phyloP scores from a whole-genome alignment of 495 filamentous ascomycete genomes.

The Polyplosphaeria fusca region DNA sequence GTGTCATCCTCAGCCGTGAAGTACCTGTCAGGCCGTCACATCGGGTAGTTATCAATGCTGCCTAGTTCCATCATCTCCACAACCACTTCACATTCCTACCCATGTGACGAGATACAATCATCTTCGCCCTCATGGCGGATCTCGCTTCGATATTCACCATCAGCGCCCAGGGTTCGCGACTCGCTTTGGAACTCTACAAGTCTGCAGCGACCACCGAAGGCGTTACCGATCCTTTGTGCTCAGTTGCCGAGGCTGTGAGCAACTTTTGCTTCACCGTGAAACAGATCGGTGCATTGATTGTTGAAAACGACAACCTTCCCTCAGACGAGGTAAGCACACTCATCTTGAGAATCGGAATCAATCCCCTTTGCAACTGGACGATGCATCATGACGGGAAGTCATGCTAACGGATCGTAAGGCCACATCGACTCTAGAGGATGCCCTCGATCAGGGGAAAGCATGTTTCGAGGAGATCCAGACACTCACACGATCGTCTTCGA shows the following conservation, averaged over 20 bases:
- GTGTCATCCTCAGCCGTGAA: neutral
- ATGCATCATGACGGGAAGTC: neutral
- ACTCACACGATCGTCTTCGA: neutral
- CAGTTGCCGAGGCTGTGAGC: slow-evolving; percentile 23
- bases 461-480: slow-evolving; percentile 16
- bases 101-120: too few relatives aligned
- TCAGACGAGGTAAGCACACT: slow-evolving; percentile 17
- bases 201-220: slow-evolving; percentile 1
- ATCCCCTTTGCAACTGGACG: too few relatives aligned
- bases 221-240: slow-evolving; percentile 10
- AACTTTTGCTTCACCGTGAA: slow-evolving; percentile 26
- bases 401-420: slow-evolving; percentile 18
- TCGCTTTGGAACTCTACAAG: slow-evolving; percentile 23
- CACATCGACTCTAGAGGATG: slow-evolving; percentile 18
- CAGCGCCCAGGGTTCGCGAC: slow-evolving; percentile 9
- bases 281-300: slow-evolving; percentile 22
- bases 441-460: slow-evolving; percentile 22
- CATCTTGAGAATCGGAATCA: neutral
- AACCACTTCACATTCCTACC: neutral
- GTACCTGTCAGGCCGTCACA: too few relatives aligned
- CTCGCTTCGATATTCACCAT: slow-evolving; percentile 15
- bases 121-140: slow-evolving; percentile 22
- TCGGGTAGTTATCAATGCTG: too few relatives aligned
- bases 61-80: too few relatives aligned
- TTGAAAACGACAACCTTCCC: slow-evolving; percentile 25